Percentiles rank a stretch among this genome's conserved stretches.
Conservation (phyloP, 176 grass and related monocot genomes). For the Neostapfia colusana region DNA sequence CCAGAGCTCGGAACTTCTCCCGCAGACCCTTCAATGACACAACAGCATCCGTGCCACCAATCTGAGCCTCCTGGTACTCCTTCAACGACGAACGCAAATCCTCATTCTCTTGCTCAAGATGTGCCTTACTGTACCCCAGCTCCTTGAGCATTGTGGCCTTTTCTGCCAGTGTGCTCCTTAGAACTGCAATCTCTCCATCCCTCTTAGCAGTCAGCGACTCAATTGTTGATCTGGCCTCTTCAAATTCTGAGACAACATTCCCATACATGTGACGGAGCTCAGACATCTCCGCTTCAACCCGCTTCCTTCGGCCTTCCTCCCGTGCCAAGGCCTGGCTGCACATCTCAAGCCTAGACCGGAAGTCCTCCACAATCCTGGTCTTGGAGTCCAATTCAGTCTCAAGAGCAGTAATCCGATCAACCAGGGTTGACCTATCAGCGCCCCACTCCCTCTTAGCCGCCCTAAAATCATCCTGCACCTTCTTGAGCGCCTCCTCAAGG, state of each 20-base stretch:
- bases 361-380: conserved; percentile 53
- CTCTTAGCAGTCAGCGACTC: conserved; percentile 54
- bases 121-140: conserved; percentile 57
- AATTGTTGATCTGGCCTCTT: conserved; percentile 60
- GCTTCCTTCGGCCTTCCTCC: conserved; percentile 82
- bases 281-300: conserved; percentile 60
- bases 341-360: conserved; percentile 57
- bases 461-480: conserved; percentile 58
- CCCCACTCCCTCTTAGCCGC: conserved; percentile 55
- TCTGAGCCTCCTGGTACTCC: conserved; percentile 73
- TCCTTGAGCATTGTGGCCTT: conserved; percentile 72
- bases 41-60: conserved; percentile 46
- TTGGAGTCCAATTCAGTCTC: conserved; percentile 56
- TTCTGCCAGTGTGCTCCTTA: conserved; percentile 69
- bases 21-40: conserved; percentile 44
- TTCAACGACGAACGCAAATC: conserved; percentile 57
- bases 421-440: conserved; percentile 54
- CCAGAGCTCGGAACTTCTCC: conserved; percentile 66
- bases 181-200: conserved; percentile 64
- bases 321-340: conserved; percentile 72
- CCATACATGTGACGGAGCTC: conserved; percentile 54
- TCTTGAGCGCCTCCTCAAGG: conserved; percentile 77
- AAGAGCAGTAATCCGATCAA: conserved; percentile 54
- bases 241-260: conserved; percentile 60
- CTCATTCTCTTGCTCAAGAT: conserved; percentile 63